These are phyloP conservation scores for Cladorrhinum sp. DNA, from an alignment of 2,329 filamentous ascomycete species.

Conservation along the genomic window DNA sequence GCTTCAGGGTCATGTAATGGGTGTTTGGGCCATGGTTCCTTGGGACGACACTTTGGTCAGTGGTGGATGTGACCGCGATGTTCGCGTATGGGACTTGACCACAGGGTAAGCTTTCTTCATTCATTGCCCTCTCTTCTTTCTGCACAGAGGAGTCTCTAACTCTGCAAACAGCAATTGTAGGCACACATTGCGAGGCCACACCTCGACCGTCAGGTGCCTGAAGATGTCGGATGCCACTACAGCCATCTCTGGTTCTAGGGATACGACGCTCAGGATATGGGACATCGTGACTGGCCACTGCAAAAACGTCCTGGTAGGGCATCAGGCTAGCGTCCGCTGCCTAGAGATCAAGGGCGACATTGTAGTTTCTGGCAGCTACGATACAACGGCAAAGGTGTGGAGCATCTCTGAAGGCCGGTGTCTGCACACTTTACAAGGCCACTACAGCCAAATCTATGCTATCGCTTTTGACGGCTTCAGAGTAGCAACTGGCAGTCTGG, in stretches of 20 bases:
- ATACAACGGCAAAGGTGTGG: slow-evolving; percentile 96
- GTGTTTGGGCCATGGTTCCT: slow-evolving; percentile 98
- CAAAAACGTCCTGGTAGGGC: slow-evolving; percentile 86
- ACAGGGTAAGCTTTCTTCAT: slow-evolving; percentile 66
- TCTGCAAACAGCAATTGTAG: slow-evolving; percentile 60
- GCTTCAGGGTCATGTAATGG: slow-evolving; percentile 94
- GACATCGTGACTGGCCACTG: slow-evolving; percentile 86
- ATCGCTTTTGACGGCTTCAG: slow-evolving; percentile 94
- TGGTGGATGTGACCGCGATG: slow-evolving; percentile 93
- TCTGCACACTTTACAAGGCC: slow-evolving; percentile 82
- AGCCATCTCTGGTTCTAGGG: slow-evolving; percentile 92
- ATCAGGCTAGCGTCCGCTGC: slow-evolving; percentile 93
- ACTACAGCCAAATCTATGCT: slow-evolving; percentile 98
- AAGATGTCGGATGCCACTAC: slow-evolving; percentile 96
- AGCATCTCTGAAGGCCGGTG: slow-evolving; percentile 95
- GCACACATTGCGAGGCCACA: slow-evolving; percentile 88
- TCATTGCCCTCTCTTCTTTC: neutral
- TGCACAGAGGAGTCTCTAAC: slow-evolving; percentile 12
- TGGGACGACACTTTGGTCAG: slow-evolving; percentile 95
- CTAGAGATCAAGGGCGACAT: slow-evolving; percentile 94
- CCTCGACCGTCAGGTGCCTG: slow-evolving; percentile 90
- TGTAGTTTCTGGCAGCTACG: slow-evolving; percentile 97
- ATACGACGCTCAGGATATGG: slow-evolving; percentile 94
- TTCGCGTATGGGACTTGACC: slow-evolving; percentile 92
- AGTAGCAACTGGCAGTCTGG: slow-evolving; percentile 91